Base-by-base conservation (phyloP, 208 protist genomes). In the Tritrichomonas foetus region DNA sequence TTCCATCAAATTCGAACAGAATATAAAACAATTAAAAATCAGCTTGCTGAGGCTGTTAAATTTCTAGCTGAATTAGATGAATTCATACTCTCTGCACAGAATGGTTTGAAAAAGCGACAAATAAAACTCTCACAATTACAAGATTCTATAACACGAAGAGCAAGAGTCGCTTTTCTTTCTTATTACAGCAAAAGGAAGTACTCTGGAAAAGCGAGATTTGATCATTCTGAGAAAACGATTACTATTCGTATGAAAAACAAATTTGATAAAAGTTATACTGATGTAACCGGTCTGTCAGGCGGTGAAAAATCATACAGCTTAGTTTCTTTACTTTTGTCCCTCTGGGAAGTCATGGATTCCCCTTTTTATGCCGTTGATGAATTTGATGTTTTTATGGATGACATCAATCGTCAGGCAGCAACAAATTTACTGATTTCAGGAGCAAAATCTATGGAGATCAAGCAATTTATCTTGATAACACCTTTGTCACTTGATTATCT, bases 301-400 rank as follows among this genome's bases (percentile, higher is more conserved):
- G 78, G 78, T 89, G 78, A 89, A 30, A 89, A 89, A 36, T 44
- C 25, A 20, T 89, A 39, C n/a, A 33, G 47, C 39, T 57, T 89
- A 13, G 78, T 89, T 57, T 89, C 78, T 53, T 16, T 89, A 1
- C 47, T 89, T 0, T n/a, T 89, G 1, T 53, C 78, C 14, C 47
- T 89, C 14, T 89, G 78, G 78, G 41, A 53, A 57, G 41, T 89
- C 27, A 89, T 89, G 78, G 78, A 89, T 3, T 57, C n/a, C 25
- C 78, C 78, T 16, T 89, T 89, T n/a, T 89, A 57, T 50, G 33
- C n/a, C 16, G 47, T 89, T 20, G 78, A 89, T 39, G 78, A 89
- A 50, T 89, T 89, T 20, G 78, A 89, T 39, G 78, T 89, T n/a
- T 89, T 53, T 49, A 89, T 89, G 78, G 78, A 89, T 20, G 47